A percentile compares a stretch with the other conserved stretches of the same genome.
phyloP scores from a whole-genome alignment of 2,329 filamentous ascomycete species.

The Cladosporium sp. region DNA sequence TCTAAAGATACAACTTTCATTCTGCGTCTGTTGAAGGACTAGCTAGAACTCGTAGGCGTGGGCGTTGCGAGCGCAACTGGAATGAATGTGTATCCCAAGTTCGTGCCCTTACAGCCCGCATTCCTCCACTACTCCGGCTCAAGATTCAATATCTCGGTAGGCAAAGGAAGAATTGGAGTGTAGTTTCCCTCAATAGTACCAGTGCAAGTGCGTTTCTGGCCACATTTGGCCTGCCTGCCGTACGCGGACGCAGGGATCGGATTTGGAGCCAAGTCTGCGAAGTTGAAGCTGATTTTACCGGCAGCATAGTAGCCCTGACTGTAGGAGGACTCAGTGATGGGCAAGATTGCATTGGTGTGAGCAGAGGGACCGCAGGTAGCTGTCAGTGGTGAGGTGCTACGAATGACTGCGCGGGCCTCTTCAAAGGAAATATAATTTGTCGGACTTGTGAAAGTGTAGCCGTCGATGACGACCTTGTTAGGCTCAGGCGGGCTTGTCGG shows the following conservation, averaged over 20 bases:
- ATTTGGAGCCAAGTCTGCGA: constrained; percentile 1
- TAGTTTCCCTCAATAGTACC: not conserved
- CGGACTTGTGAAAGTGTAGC: constrained; percentile 7
- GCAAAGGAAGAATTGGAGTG: not conserved
- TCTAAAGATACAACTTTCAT: too few relatives aligned
- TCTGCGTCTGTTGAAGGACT: too few relatives aligned
- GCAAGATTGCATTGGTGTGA: not conserved
- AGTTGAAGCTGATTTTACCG: not conserved
- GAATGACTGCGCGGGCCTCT: not conserved
- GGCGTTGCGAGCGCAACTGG: not conserved
- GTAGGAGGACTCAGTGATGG: not conserved
- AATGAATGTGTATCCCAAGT: not conserved
- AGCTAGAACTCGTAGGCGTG: not conserved
- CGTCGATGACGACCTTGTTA: not conserved
- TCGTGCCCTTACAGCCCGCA: not conserved
- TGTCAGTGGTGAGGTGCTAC: not conserved
- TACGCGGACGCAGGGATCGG: not conserved
- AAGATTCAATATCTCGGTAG: constrained; percentile 4
- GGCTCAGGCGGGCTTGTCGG: constrained; percentile 3
- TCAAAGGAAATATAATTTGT: not conserved
- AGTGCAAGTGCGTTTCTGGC: not conserved
- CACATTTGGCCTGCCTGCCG: not conserved
- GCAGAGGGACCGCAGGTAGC: not conserved
- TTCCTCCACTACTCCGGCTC: not conserved
- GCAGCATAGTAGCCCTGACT: not conserved